phyloP scores from a whole-genome alignment of 164 flowering plant species.

The Chloranthus sessilifolius region DNA sequence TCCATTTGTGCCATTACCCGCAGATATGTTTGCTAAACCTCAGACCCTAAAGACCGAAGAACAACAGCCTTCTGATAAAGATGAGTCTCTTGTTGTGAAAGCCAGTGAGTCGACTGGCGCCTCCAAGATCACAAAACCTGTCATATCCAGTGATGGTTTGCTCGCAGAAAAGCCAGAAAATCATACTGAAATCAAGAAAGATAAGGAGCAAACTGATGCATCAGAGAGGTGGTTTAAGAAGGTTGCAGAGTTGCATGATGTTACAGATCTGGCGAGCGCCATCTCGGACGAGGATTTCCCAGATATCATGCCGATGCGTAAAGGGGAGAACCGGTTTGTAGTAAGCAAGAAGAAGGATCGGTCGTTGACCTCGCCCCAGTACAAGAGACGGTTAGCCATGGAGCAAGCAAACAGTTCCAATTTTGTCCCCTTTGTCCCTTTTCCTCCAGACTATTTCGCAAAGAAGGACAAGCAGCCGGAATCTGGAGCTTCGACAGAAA shows the following conservation, averaged over 20 bases:
- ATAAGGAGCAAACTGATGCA: slow-evolving; percentile 41
- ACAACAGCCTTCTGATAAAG: background rate
- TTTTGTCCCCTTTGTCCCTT: slow-evolving; percentile 90
- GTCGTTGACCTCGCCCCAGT: slow-evolving; percentile 66
- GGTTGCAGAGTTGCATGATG: slow-evolving; percentile 68
- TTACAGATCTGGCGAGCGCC: slow-evolving; percentile 44
- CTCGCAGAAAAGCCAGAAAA: slow-evolving; percentile 22
- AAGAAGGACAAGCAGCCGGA: slow-evolving; percentile 47
- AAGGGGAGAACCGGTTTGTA: slow-evolving; percentile 86
- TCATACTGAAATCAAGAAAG: slow-evolving; percentile 23
- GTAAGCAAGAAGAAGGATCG: slow-evolving; percentile 81
- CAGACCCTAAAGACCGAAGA: slow-evolving; percentile 21
- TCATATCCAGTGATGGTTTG: slow-evolving; percentile 17
- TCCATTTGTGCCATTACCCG: slow-evolving; percentile 69
- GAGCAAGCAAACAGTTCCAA: slow-evolving; percentile 56
- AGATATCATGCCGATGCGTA: slow-evolving; percentile 83
- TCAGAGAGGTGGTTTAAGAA: slow-evolving; percentile 77
- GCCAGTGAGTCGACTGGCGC: slow-evolving; percentile 2
- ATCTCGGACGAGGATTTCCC: slow-evolving; percentile 80
- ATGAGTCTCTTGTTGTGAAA: slow-evolving; percentile 9
- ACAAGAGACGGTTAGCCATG: slow-evolving; percentile 60
- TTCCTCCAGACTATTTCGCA: slow-evolving; percentile 88
- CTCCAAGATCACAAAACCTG: too few relatives aligned
- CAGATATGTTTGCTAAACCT: slow-evolving; percentile 58
- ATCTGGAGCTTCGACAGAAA: slow-evolving; percentile 14